Evolutionary conservation across 2,329 filamentous ascomycete species (phyloP), one percentile per base, ranked within the genome.

Genomic region (Botrytis elliptica): DNA sequence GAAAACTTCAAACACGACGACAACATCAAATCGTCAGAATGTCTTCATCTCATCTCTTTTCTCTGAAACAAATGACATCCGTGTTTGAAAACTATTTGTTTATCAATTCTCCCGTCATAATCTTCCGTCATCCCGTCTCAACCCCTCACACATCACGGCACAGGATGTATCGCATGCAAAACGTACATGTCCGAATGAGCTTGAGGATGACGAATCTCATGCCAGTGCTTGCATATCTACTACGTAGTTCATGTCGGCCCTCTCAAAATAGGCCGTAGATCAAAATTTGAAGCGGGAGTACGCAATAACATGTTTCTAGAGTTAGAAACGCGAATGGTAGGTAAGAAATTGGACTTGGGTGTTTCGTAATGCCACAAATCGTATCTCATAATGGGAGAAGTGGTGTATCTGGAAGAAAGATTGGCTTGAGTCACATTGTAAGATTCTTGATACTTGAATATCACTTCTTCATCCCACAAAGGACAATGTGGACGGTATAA

Each of bases 151-250:
- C 40, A 42, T 55, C 38, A 64, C 62, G n/a, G 62, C 62, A n/a
- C 38, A n/a, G 16, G 14, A 18, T 64, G 62, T 22, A 29, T 29
- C 62, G n/a, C 38, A 44, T 42, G 38, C 62, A 64, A 64, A 64
- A 4, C 38, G 25, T 64, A n/a, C 62, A 40, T 64, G 62, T 42
- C 62, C 38, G 38, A 20, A 64, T 57, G n/a, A 29, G 62, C 62
- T 20, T 64, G n/a, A n/a, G 25, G 16, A 64, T 64, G 62, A 64
- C 38, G 38, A 64, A 64, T 42, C 60, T 12, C n/a, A 64, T 64
- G 38, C 25, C 22, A 20, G 38, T 20, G 38, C 40, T 64, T 64
- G 62, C 60, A n/a, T 64, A 42, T 42, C 22, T 29, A n/a, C 60
- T 63, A 16, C 22, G 25, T 14, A 5, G 60, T 40, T 64, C 20